Evolutionary conservation across 2,329 filamentous ascomycete genomes (phyloP).

Genomic region (Xylaria arbuscula): DNA sequence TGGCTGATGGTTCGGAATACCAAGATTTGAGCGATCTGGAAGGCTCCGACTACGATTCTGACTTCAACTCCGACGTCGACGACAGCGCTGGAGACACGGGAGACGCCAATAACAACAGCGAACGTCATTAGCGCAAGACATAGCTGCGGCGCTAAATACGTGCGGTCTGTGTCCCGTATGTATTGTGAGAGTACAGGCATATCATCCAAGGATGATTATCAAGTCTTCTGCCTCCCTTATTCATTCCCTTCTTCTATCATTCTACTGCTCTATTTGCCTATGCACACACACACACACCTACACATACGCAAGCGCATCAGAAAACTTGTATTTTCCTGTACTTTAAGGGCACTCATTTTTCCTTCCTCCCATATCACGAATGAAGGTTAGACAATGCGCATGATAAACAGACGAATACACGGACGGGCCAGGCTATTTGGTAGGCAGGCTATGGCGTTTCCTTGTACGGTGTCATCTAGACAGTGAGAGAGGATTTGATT

Average conservation of each 20-base stretch:
- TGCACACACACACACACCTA: not conserved
- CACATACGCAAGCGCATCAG: not conserved
- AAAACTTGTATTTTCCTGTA: not conserved
- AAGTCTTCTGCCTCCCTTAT: not conserved
- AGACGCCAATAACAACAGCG: not conserved
- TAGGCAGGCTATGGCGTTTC: not conserved
- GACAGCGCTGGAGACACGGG: not conserved
- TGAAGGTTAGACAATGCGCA: not conserved
- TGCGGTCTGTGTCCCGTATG: not conserved
- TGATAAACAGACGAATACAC: not conserved
- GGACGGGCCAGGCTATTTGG: no score
- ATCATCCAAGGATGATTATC: not conserved
- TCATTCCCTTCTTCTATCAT: not conserved
- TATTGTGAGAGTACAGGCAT: not conserved
- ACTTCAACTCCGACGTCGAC: not conserved
- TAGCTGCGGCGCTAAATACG: not conserved
- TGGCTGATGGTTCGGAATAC: constrained; percentile 4
- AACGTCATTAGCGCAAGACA: not conserved
- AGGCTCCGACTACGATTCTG: not conserved
- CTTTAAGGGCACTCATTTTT: not conserved
- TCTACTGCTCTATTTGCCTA: not conserved
- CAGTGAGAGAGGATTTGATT: not conserved
- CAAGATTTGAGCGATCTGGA: constrained; percentile 6
- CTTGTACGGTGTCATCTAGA: not conserved
- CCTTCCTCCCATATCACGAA: not conserved